phyloP scores from a whole-genome alignment of 495 filamentous ascomycete species.

The Xylaria cubensis region DNA sequence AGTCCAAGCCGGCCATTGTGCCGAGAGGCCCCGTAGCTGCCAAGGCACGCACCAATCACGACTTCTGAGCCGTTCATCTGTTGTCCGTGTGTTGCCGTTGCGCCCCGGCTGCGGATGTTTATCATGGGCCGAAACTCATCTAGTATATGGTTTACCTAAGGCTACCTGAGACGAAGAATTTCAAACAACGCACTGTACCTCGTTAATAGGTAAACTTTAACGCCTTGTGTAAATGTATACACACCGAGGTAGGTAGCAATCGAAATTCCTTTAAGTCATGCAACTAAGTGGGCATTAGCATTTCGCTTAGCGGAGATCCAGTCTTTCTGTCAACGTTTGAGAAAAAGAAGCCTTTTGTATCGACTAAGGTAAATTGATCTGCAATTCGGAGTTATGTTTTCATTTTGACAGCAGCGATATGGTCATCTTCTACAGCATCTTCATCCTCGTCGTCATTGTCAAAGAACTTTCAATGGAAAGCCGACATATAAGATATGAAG shows the following conservation, averaged over 20 bases:
- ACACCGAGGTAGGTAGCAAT: not conserved
- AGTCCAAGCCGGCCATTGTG: constrained; percentile 8
- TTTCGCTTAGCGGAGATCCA: not conserved
- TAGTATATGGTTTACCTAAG: not conserved
- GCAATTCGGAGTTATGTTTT: not conserved
- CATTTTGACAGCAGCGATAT: not conserved
- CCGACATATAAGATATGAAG: not conserved
- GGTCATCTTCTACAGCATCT: not conserved
- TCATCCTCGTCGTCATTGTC: not conserved
- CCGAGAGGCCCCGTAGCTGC: constrained; percentile 11
- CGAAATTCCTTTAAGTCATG: not conserved
- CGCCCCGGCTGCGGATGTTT: constrained; percentile 2
- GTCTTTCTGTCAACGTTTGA: not conserved
- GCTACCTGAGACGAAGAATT: not conserved
- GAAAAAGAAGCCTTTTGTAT: not conserved
- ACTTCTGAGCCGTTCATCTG: not conserved
- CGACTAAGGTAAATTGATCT: not conserved
- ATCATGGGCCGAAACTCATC: not conserved
- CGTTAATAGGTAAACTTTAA: not conserved
- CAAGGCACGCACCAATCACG: constrained; percentile 18
- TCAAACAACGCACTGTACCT: not conserved
- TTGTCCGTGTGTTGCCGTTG: not conserved
- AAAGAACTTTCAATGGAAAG: not conserved
- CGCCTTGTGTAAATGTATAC: not conserved
- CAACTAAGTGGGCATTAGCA: not conserved